These are phyloP conservation scores for Saturnispora halmiae DNA, from an alignment of 805 yeast species.

Conservation along the genomic window DNA sequence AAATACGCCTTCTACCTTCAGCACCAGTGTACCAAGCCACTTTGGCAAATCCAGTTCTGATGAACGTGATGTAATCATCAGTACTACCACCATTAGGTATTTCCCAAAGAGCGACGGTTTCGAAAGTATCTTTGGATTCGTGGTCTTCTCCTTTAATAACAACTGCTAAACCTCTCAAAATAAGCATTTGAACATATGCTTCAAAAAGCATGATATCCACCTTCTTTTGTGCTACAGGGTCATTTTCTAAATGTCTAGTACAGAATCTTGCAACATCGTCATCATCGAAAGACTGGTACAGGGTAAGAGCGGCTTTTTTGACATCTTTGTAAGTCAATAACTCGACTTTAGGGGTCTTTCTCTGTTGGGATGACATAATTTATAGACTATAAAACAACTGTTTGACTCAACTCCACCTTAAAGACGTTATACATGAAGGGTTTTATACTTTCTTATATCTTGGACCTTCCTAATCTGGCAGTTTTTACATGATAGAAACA, in stretches of 20 bases:
- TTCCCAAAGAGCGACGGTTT: slow-evolving; percentile 49
- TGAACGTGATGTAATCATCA: slow-evolving; percentile 38
- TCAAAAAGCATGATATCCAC: slow-evolving; percentile 38
- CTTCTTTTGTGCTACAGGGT: slow-evolving; percentile 25
- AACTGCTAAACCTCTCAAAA: slow-evolving; percentile 40
- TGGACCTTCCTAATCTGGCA: background rate
- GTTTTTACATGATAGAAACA: background rate
- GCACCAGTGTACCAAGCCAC: slow-evolving; percentile 42
- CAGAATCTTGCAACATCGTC: slow-evolving; percentile 29
- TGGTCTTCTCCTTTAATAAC: slow-evolving; percentile 39
- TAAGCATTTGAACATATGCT: slow-evolving; percentile 42
- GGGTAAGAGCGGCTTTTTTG: slow-evolving; percentile 29
- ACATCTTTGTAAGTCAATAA: slow-evolving; percentile 23
- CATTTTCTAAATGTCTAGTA: slow-evolving; percentile 27
- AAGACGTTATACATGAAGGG: no score
- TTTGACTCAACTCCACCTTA: no score
- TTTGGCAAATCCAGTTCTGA: slow-evolving; percentile 44
- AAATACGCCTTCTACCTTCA: slow-evolving; percentile 41
- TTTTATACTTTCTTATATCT: slow-evolving; percentile 1
- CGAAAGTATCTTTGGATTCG: slow-evolving; percentile 31
- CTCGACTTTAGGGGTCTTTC: slow-evolving; percentile 20
- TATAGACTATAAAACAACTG: no score
- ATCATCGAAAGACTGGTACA: slow-evolving; percentile 28
- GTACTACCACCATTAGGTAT: slow-evolving; percentile 37
- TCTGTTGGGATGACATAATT: background rate